Evolutionary conservation across 2,329 filamentous ascomycete species (phyloP), one percentile per base, ranked within the genome.

Genomic region (Microdochium paspali): DNA sequence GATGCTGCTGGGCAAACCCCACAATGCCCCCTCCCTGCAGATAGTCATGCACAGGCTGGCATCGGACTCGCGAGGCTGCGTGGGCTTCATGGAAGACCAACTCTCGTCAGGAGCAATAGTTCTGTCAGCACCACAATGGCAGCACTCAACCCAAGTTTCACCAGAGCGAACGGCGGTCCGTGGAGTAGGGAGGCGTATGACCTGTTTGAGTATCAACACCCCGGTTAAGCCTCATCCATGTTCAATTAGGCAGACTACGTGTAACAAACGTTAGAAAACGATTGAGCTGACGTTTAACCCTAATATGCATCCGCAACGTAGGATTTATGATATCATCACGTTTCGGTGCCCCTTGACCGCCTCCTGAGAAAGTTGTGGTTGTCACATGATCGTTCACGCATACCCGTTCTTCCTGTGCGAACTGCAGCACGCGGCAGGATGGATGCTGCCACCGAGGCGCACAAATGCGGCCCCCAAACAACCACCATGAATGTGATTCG

Each of bases 131-230:
- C 9, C 54, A 56, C 2, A 61, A 57, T 35, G 52, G 52, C 42
- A 59, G 47, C 51, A 58, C 53, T 3, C 10, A n/a, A 21, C 20
- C 66, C 70, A 10, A 68, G 67, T 2, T 75, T 77, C 48, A 64
- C 64, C 2, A 73, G 67, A 55, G 72, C 70, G 3, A 77, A 76
- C 53, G 67, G 76, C 15, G 82, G 82, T 2, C 77, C 84, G 0
- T 87, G 84, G 84, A 86, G 81, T 54, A 74, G 72, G 23, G 83
- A 87, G 58, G 82, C 84, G 1, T 72, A 78, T 53, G 84, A 87
- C 59, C 58, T 87, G 44, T 76, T 87, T 51, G 80, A 77, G 31
- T 76, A 69, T 56, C 79, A 73, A 57, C 70, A 78, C 44, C 83
- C 82, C 61, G 15, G 61, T 35, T 56, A 51, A 49, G 20, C 40